Conservation (phyloP, 1,139 yeast genomes). For the Blastobotrys raffinosifermentans region DNA sequence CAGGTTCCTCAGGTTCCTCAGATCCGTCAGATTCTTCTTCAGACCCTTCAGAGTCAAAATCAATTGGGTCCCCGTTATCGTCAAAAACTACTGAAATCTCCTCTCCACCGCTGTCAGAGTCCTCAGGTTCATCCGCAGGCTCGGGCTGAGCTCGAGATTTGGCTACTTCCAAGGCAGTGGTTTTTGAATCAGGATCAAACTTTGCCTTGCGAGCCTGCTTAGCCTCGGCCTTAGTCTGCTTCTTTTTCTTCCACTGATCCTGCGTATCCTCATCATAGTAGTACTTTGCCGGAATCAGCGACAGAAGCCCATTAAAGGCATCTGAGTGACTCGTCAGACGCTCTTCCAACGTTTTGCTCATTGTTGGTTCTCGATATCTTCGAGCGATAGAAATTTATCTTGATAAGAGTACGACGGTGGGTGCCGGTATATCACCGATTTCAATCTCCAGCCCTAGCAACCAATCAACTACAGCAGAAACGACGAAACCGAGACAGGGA, state of each 20-base stretch:
- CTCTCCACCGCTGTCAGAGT: constrained; percentile 16
- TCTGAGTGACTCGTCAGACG: constrained; percentile 77
- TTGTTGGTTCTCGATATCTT: too few species aligned
- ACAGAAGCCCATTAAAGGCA: constrained; percentile 84
- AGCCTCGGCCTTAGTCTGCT: constrained; percentile 56
- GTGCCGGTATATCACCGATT: too few species aligned
- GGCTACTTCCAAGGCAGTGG: constrained; percentile 62
- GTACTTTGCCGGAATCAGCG: constrained; percentile 89
- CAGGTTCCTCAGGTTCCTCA: constrained; percentile 10
- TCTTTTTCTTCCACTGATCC: constrained; percentile 86
- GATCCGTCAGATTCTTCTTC: constrained; percentile 10
- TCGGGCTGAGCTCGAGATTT: constrained; percentile 51
- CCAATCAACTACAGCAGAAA: too few species aligned
- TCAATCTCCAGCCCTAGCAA: too few species aligned
- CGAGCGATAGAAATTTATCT: too few species aligned
- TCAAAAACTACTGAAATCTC: constrained; percentile 41
- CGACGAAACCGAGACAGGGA: too few species aligned
- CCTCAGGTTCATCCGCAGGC: constrained; percentile 1
- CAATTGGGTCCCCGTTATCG: constrained; percentile 66
- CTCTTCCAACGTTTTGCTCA: constrained; percentile 40
- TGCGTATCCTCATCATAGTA: constrained; percentile 73
- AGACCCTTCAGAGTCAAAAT: constrained; percentile 6
- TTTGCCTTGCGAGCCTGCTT: constrained; percentile 60
- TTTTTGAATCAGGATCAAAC: constrained; percentile 62
- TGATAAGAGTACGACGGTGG: too few species aligned